Base-by-base conservation (phyloP, 2,329 filamentous ascomycete species). In the Atkinsonella texensis region DNA sequence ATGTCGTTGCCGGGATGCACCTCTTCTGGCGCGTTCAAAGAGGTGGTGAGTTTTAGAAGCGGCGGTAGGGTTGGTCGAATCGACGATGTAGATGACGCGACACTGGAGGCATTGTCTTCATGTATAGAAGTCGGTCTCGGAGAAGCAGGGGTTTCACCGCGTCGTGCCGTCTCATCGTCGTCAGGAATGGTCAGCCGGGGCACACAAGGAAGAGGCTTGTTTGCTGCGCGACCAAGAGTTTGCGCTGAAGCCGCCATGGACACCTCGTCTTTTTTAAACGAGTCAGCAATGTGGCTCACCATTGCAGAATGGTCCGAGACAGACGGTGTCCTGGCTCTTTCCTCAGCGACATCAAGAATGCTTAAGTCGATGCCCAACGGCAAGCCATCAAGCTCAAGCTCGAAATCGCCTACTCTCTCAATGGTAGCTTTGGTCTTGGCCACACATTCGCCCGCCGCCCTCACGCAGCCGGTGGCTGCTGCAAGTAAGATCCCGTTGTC, bases 361-460 rank as follows among this genome's bases (percentile, higher is more conserved):
- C 65, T 67, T 31, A 81, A 64, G 55, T 82, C 77, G 49, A 84
- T 74, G 8, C 75, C 77, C 28, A 86, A 67, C 32, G 73, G 68
- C 56, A 62, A 67, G 17, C 69, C 70, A 57, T 85, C 81, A 51
- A 87, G 74, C 64, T 95, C 88, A 58, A 90, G 81, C 65, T 95
- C 89, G 57, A 95, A 95, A 65, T 95, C 90, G 18, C 90, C 89
- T 56, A 93, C 89, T 54, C 85, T 79, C 68, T 95, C 89, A 53
- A 98, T 85, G 44, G 94, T 82, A 63, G 81, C 77, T 60, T 89
- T 89, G 11, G 90, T 85, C 68, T 90, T 91, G 7, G 86, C 84
- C 18, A 95, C 86, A 66, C 91, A 96, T 59, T 95, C 89, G 41
- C 91, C 91, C 44, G 90, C 89, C 20, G 88, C 86, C 58, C 89